phyloP scores from a whole-genome alignment of 164 flowering plant genomes.

The Sextonia rubra region DNA sequence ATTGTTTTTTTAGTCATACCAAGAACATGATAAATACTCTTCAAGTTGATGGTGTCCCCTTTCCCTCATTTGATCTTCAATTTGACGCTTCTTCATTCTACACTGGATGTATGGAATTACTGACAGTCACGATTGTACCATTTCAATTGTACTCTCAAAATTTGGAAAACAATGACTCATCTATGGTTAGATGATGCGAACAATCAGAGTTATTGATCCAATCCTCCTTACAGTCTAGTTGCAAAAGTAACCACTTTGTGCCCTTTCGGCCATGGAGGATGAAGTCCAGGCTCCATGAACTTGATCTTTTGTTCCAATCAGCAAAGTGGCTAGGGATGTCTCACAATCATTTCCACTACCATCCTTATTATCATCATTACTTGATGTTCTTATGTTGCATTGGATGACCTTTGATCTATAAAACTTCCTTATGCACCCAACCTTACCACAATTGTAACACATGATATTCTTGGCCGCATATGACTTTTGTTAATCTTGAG shows the following conservation, averaged over 20 bases:
- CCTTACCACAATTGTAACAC: background rate
- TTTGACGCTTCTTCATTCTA: background rate
- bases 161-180: background rate
- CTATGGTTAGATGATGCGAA: background rate
- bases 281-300: background rate
- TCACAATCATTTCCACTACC: background rate
- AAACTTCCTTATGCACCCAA: background rate
- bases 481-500: background rate
- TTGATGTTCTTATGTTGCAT: background rate
- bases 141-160: background rate
- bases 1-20: background rate
- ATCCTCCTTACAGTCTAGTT: background rate
- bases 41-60: background rate
- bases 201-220: background rate
- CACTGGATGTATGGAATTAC: background rate
- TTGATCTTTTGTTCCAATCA: background rate
- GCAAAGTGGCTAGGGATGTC: background rate
- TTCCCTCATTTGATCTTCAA: background rate
- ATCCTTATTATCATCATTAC: background rate
- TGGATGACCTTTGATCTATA: background rate
- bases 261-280: background rate
- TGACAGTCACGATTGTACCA: background rate
- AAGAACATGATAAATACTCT: background rate
- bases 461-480: background rate
- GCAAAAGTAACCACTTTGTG: background rate